Evolutionary conservation across 495 filamentous ascomycete species (phyloP).

Genomic region (Rhypophila decipiens): DNA sequence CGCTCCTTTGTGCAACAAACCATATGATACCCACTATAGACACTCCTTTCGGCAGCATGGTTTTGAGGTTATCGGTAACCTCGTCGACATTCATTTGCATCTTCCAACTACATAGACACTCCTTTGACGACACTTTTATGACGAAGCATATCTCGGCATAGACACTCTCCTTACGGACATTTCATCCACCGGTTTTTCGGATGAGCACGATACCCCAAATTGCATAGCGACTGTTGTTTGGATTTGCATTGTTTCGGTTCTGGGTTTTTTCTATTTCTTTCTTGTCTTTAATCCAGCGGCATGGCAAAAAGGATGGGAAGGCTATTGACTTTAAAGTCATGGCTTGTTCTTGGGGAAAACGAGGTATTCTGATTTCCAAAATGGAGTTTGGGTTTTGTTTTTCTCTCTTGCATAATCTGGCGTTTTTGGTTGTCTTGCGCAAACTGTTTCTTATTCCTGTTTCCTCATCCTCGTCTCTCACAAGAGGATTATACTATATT

Average conservation of each 20-base stretch:
- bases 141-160: constrained; percentile 24
- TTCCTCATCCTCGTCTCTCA: too few species aligned
- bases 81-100: constrained; percentile 34
- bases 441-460: too few species aligned
- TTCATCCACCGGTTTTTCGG: constrained; percentile 3
- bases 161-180: constrained; percentile 29
- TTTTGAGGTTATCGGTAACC: constrained; percentile 30
- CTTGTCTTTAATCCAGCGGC: too few species aligned
- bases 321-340: too few species aligned
- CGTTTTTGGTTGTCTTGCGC: too few species aligned
- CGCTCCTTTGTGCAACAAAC: constrained; percentile 35
- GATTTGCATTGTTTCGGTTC: constrained; percentile 13
- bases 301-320: too few species aligned
- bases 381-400: too few species aligned
- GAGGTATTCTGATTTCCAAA: too few species aligned
- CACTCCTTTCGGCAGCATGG: constrained; percentile 35
- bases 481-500: too few species aligned
- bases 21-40: constrained; percentile 36
- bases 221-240: constrained; percentile 49
- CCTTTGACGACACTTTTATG: constrained; percentile 21
- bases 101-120: constrained; percentile 30
- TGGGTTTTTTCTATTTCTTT: too few species aligned
- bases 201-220: constrained; percentile 39
- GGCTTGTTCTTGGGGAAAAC: too few species aligned
- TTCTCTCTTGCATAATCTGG: too few species aligned